Evolutionary conservation across 805 yeast genomes (phyloP), one percentile per base, ranked within the genome.

Genomic region (Ogataea trehaloabstinens): DNA sequence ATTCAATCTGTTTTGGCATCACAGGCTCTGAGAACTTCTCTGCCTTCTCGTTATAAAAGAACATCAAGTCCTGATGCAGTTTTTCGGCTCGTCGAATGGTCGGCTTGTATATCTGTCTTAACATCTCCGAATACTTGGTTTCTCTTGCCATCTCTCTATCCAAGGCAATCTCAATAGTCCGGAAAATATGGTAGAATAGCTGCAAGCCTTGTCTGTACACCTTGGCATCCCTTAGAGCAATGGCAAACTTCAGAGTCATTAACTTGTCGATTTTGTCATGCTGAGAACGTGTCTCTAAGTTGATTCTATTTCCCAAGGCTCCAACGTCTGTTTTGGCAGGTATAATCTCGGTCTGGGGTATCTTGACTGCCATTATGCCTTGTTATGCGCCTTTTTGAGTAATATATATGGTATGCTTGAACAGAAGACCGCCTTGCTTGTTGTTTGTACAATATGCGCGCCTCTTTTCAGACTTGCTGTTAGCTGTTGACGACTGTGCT

Each of bases 281-380:
- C 20, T 71, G 69, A 13, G 68, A 62, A 45, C 80, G 70, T 2
- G 95, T 86, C 53, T 78, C 82, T 34, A 60, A 56, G 60, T 86
- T 86, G 55, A 87, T 86, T 57, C 95, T 69, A 70, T 87, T 87
- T 33, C 81, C 95, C 37, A 86, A 67, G 5, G 95, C 95, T 19
- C 90, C 95, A 13, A 80, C 66, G 56, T 86, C 95, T n/a, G 76
- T 74, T 40, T 82, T 82, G n/a, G 78, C 70, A 2, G 95, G 95
- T 22, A 86, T 72, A 24, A 81, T 74, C 55, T 80, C 85, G 15
- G 45, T 37, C 38, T 46, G 45, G 6, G 46, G 49, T 7, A 48
- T 30, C 31, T 32, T 48, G 16, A 38, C 27, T 10, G 48, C 30
- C 44, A 51, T 40, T 17, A 34, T 40, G 34, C 13, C n/a, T n/a